Evolutionary conservation across 192 early-diverging fungal genomes (phyloP).

Genomic region (Coemansia sp.): DNA sequence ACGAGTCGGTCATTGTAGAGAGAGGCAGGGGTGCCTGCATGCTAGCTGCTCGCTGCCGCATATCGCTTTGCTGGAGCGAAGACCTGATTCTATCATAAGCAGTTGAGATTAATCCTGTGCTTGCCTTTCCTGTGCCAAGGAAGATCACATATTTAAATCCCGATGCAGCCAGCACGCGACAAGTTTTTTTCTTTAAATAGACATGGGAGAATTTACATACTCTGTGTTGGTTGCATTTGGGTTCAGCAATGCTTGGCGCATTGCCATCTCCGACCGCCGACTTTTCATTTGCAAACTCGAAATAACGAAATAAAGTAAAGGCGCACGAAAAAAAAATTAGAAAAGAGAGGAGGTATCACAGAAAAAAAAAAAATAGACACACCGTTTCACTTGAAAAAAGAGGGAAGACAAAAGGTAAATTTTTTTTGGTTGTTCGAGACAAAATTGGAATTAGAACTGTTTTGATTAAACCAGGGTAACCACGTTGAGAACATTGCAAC

Average conservation of each 20-base stretch:
- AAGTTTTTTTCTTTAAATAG: too few species aligned
- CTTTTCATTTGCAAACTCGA: slow-evolving; percentile 18
- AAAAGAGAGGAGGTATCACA: neutral
- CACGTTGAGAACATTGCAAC: too few species aligned
- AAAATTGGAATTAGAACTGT: neutral
- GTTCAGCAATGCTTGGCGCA: slow-evolving; percentile 49
- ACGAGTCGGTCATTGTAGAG: neutral
- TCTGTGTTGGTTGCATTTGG: slow-evolving; percentile 35
- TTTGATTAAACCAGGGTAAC: too few species aligned
- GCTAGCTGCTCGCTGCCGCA: slow-evolving; percentile 4
- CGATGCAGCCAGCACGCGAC: too few species aligned
- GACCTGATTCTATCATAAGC: slow-evolving; percentile 15
- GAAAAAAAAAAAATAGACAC: neutral
- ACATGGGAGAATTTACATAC: slow-evolving; percentile 14
- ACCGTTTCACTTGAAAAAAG: neutral
- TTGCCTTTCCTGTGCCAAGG: too few species aligned
- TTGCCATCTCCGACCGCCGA: slow-evolving; percentile 48
- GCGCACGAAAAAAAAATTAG: neutral
- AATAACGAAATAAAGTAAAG: too few species aligned
- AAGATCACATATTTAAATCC: too few species aligned
- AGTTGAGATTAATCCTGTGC: neutral
- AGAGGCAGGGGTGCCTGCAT: neutral
- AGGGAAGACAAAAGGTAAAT: neutral
- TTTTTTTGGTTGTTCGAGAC: too few species aligned
- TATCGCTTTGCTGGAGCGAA: slow-evolving; percentile 19